Base-by-base conservation (phyloP, 202 grass and related monocot species). In the Elaeis oleifera region DNA sequence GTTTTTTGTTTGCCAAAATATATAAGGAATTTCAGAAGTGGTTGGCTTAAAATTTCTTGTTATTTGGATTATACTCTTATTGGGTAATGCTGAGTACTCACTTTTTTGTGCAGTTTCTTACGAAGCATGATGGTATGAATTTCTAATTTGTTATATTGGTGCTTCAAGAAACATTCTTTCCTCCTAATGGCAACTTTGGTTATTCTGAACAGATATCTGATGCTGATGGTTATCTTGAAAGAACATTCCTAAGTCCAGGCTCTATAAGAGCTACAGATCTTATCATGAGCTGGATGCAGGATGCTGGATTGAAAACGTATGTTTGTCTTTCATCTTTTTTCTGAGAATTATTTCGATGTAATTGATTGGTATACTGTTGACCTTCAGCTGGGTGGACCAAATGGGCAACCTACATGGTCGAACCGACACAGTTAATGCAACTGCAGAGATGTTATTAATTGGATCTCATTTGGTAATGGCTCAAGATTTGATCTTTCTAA, bases 381-480 rank as follows among this genome's bases (percentile, higher is more conserved):
- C 21, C 13, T 84, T 65, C 27, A 99, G 94, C 67, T 89, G 94
- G 94, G 56, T 99, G 56, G 88, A 99, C 75, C 88, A 94, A 84
- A 89, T 94, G 94, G 88, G 94, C 8, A 99, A 99, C 58, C 62
- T 94, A 55, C 94, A 99, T 16, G 94, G 88, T 36, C 74, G 85
- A 74, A 86, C 63, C 54, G 72, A 89, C 18, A 56, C 65, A 2
- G n/a, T 51, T 59, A 87, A 90, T 58, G 65, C 79, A 58, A 84
- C 69, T 22, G 63, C 65, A 7, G 58, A 81, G 23, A 75, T 85
- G 24, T 71, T 99, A 61, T 52, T 99, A 51, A 87, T 94, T 49
- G 94, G 88, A 87, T 99, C 94, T 23, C 94, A 99, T 59, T 84
- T 86, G 84, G 94, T 94, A 29, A 75, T 64, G 0, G 6, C 36